Conservation (phyloP, 2,329 filamentous ascomycete species). For the Sordariomycetes sp. region DNA sequence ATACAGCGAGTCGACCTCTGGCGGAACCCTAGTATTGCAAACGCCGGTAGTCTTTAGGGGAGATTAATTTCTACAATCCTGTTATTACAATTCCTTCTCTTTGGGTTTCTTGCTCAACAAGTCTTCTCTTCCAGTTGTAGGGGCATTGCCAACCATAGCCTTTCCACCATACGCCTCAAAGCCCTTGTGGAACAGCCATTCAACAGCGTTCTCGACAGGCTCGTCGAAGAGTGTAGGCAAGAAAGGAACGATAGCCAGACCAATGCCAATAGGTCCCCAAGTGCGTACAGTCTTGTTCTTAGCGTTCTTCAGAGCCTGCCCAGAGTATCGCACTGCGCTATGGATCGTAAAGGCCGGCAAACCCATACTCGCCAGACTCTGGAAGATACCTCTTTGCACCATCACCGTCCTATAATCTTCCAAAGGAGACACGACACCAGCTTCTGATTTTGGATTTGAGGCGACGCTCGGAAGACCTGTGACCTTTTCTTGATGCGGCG, state of each 20-base stretch:
- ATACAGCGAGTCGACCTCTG: no score
- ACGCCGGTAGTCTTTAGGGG: no score
- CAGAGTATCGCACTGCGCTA: conserved; percentile 83
- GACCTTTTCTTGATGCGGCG: conserved; percentile 35
- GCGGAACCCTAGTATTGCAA: no score
- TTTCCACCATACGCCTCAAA: conserved; percentile 65
- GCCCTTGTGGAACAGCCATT: conserved; percentile 79
- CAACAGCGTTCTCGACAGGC: conserved; percentile 84
- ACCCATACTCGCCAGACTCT: conserved; percentile 86
- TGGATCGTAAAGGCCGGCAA: conserved; percentile 91
- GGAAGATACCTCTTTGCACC: conserved; percentile 84
- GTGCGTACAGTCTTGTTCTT: conserved; percentile 71
- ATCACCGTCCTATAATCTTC: conserved; percentile 90
- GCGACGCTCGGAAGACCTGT: conserved; percentile 27
- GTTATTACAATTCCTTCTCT: conserved; percentile 30
- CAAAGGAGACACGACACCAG: conserved; percentile 52
- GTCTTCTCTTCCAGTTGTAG: conserved; percentile 40
- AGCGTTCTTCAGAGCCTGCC: conserved; percentile 70
- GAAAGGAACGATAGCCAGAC: conserved; percentile 69
- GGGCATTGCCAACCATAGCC: conserved; percentile 43
- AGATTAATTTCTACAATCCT: background rate
- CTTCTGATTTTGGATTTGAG: conserved; percentile 18
- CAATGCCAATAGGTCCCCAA: conserved; percentile 84
- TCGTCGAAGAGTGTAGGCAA: conserved; percentile 81
- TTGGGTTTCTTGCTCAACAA: conserved; percentile 30